Evolutionary conservation across 1,139 yeast genomes (phyloP).

Genomic region (Candida gigantensis): DNA sequence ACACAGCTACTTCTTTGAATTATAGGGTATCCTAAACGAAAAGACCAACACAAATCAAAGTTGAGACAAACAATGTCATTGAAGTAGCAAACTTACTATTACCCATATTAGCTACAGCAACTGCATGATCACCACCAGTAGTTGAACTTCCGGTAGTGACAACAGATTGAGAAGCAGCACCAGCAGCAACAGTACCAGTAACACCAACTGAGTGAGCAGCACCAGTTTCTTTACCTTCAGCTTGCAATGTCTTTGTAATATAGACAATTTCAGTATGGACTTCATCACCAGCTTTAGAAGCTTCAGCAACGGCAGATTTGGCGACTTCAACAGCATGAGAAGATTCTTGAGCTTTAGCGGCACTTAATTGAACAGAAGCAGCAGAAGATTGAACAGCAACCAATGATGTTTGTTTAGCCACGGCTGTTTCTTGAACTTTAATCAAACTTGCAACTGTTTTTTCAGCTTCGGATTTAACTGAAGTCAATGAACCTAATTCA

Average conservation of each 20-base stretch:
- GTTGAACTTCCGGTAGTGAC: too few species aligned
- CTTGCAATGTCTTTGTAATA: constrained; percentile 2
- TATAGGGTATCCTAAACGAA: background rate
- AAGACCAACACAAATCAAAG: background rate
- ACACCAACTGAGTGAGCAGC: too few species aligned
- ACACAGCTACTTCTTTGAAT: too few species aligned
- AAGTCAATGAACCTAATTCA: constrained; percentile 8
- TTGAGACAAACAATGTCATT: constrained; percentile 3
- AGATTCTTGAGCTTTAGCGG: constrained; percentile 9
- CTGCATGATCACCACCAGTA: too few species aligned
- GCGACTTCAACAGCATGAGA: constrained; percentile 8
- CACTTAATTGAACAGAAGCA: constrained; percentile 3
- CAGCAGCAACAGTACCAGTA: constrained; percentile 1
- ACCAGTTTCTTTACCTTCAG: constrained; percentile 7
- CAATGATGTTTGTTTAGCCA: constrained; percentile 2
- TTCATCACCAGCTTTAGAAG: constrained; percentile 10
- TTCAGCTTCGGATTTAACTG: constrained; percentile 7
- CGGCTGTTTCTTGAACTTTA: constrained; percentile 3
- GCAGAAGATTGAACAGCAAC: too few species aligned
- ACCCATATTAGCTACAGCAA: constrained; percentile 4
- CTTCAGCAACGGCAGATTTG: constrained; percentile 11
- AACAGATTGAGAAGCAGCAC: too few species aligned
- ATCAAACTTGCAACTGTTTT: constrained; percentile 10
- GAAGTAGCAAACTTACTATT: constrained; percentile 1
- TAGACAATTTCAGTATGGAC: constrained; percentile 4